Evolutionary conservation across 176 grass and related monocot genomes (phyloP).

Genomic region (Cenchrus fungigraminus): DNA sequence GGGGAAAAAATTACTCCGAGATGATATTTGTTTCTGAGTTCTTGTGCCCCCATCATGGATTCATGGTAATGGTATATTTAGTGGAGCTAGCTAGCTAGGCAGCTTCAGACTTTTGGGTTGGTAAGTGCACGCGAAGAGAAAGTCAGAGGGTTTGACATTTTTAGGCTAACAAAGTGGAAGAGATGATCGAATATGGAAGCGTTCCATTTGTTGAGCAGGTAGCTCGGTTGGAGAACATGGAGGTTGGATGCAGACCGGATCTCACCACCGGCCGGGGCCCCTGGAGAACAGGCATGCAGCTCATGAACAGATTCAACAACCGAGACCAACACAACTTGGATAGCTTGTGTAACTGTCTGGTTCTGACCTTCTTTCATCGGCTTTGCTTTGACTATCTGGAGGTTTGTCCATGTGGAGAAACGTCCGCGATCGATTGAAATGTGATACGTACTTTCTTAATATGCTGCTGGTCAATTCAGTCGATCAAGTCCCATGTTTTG

Average conservation of each 20-base stretch:
- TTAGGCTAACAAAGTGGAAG: no score
- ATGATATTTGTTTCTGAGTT: neutral
- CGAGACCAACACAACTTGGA: neutral
- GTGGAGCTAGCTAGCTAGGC: no score
- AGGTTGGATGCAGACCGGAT: slow-evolving; percentile 2
- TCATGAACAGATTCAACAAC: neutral
- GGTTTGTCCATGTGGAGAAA: neutral
- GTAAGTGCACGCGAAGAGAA: neutral
- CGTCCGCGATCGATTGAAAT: neutral
- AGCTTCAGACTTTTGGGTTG: neutral
- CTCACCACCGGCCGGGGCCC: neutral
- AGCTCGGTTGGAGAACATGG: neutral
- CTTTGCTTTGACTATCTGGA: neutral
- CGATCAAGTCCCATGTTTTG: neutral
- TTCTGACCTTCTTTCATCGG: neutral
- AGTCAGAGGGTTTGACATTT: neutral
- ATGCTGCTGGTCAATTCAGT: neutral
- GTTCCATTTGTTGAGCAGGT: neutral
- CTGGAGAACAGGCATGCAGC: neutral
- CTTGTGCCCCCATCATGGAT: neutral
- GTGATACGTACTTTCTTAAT: neutral
- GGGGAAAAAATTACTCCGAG: neutral
- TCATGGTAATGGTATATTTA: neutral
- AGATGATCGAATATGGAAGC: neutral
- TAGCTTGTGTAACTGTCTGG: neutral